Base-by-base conservation (phyloP, 2,329 filamentous ascomycete genomes). In the Capronia coronata region DNA sequence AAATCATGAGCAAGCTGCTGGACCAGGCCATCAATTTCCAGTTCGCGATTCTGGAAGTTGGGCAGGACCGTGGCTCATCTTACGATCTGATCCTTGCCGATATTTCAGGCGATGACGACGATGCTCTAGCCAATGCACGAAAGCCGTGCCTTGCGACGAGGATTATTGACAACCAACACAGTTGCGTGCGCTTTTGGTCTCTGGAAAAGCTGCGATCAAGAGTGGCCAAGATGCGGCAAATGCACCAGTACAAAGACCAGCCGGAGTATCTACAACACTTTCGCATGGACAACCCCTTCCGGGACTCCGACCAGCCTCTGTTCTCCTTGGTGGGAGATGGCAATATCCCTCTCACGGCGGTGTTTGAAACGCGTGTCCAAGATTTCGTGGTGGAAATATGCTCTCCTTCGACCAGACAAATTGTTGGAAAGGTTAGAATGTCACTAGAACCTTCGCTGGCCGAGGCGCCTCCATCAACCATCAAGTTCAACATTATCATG, bases 401-500 rank as follows among this genome's bases (percentile, higher is more conserved):
- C 39, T 97, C 90, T 1, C 90, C 91, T 2, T 94, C 95, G 62
- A 98, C 93, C 0, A 86, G 84, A 21, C 89, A 89, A 61, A 87
- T 88, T 7, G 81, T 97, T 52, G 93, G 91, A 38, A 91, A 96
- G 48, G 80, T 98, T 58, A 87, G 89, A 62, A 73, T 98, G 30
- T 91, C 91, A 0, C 72, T 98, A 5, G 93, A 98, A 64, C 93
- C 93, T 11, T 97, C 91, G 0, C 91, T 88, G 41, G 90, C 91
- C 1, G 84, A 94, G 62, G 91, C 90, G 2, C 93, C 93, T 11
- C 86, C 87, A 10, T 93, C 87, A 51, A 96, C 87, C 2, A 73
- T 97, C 50, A 98, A 97, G 65, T 98, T 98, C 71, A 98, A 97
- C 62, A 90, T 97, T 3, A 90, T 97, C 25, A 95, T 98, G 87